These are phyloP conservation scores for Pyrenophora graminea DNA, from an alignment of 2,329 filamentous ascomycete genomes.

Conservation along the genomic window DNA sequence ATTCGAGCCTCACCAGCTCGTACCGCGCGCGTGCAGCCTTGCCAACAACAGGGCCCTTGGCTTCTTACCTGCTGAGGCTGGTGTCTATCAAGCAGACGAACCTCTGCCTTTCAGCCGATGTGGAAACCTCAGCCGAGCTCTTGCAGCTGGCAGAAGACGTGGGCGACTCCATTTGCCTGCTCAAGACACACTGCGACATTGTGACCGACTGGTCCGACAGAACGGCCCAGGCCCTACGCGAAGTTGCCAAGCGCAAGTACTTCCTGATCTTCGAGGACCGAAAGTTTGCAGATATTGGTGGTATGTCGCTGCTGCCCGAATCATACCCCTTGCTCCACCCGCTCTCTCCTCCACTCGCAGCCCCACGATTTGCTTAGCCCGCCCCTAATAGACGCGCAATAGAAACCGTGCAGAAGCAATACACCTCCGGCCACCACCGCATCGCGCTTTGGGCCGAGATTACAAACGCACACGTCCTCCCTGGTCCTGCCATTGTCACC, in stretches of 20 bases:
- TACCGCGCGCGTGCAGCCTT: slow-evolving; percentile 53
- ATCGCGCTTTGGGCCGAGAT: slow-evolving; percentile 59
- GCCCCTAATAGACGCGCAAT: slow-evolving; percentile 13
- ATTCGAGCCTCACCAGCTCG: slow-evolving; percentile 44
- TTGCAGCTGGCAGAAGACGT: slow-evolving; percentile 61
- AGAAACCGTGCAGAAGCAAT: slow-evolving; percentile 61
- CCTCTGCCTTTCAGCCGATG: slow-evolving; percentile 61
- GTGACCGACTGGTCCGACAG: slow-evolving; percentile 64
- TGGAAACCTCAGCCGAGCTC: slow-evolving; percentile 60
- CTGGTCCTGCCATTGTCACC: slow-evolving; percentile 57
- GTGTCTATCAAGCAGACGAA: slow-evolving; percentile 57
- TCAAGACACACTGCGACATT: slow-evolving; percentile 66
- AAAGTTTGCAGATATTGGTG: slow-evolving; percentile 62
- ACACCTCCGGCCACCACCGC: slow-evolving; percentile 55
- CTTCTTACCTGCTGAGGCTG: slow-evolving; percentile 54
- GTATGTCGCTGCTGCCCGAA: slow-evolving; percentile 40
- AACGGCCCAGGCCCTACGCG: slow-evolving; percentile 55
- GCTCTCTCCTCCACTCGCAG: neutral
- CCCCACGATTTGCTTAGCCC: neutral
- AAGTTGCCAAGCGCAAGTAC: slow-evolving; percentile 54
- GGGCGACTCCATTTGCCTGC: slow-evolving; percentile 63
- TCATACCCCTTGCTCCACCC: neutral
- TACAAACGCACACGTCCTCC: slow-evolving; percentile 58
- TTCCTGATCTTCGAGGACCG: slow-evolving; percentile 61
- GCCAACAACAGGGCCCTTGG: slow-evolving; percentile 50